Conservation (phyloP, 345 rosid genomes). For the Mercurialis annua region DNA sequence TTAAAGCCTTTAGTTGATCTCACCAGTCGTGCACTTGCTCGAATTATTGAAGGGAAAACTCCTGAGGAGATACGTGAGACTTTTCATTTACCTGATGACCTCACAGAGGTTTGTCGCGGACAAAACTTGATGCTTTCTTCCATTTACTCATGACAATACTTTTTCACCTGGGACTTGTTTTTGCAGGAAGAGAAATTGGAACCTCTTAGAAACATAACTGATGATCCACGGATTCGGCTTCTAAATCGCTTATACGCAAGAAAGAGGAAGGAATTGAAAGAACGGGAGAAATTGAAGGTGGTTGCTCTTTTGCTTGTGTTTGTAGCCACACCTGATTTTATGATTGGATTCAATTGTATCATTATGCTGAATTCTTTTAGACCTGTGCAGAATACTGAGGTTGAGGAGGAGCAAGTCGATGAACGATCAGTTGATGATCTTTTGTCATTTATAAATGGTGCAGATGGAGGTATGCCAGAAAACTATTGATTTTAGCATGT, state of each 20-base stretch:
- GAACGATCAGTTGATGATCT: slow-evolving; percentile 92
- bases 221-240: slow-evolving; percentile 85
- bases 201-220: slow-evolving; percentile 72
- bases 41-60: slow-evolving; percentile 77
- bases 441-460: slow-evolving; percentile 74
- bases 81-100: slow-evolving; percentile 92
- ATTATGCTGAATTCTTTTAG: neutral
- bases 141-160: slow-evolving; percentile 3
- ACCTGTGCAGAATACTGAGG: slow-evolving; percentile 55
- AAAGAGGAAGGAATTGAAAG: slow-evolving; percentile 81
- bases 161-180: slow-evolving; percentile 21
- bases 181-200: slow-evolving; percentile 86
- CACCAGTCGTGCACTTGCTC: slow-evolving; percentile 82
- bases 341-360: neutral
- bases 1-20: slow-evolving; percentile 88
- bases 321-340: neutral
- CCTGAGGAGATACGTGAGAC: slow-evolving; percentile 90
- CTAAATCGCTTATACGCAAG: slow-evolving; percentile 77
- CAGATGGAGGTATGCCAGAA: slow-evolving; percentile 48
- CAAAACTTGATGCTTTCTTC: slow-evolving; percentile 3
- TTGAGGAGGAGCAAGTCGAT: slow-evolving; percentile 68
- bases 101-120: slow-evolving; percentile 68
- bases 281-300: slow-evolving; percentile 74
- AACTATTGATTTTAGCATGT: slow-evolving; percentile 8
- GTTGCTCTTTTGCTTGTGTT: slow-evolving; percentile 10